Base-by-base conservation (phyloP, 257 asterid genomes). In the Asclepias syriaca region DNA sequence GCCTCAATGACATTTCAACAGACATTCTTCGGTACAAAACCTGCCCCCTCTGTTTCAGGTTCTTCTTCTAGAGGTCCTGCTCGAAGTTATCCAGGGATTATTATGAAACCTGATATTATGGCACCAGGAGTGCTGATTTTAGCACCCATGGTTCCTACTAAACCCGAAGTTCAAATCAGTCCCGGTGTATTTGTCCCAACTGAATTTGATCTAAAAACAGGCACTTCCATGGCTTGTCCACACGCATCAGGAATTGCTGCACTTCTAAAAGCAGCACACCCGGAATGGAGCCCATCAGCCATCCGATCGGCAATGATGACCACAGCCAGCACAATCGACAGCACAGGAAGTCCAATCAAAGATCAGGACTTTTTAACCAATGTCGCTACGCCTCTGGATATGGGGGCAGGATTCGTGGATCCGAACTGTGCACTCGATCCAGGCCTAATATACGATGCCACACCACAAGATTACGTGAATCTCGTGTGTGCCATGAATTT, bases 371-470 rank as follows among this genome's bases (percentile, higher is more conserved):
- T 34, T n/a, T 66, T 14, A 34, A 34, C 39, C 18, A 48, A 68
- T 0, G 64, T 57, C 12, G 81, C 81, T 9, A 43, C 77, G 0
- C 77, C 77, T 32, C 39, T 66, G 6, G 77, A 69, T 19, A 72
- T 72, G 40, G 95, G 95, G 49, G 78, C 90, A 21, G 89, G 94
- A 1, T 85, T 77, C 3, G 79, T 85, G 2, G 84, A 85, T 65
- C 91, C 91, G 3, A 88, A 85, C 27, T 76, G 77, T 1, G 89
- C 89, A 0, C 80, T 84, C 46, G 84, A 88, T 73, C 89, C 94
- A 0, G 94, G 94, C 1, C 84, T 86, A 14, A 58, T 85, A 2
- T 86, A 85, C 8, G 94, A 88, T 13, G 80, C 78, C 39, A 58
- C 78, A 1, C 49, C 82, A 4, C 85, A 88, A 56, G 87, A 87